Evolutionary conservation across 306 rosid species (phyloP).

Genomic region (Fragaria vesca): DNA sequence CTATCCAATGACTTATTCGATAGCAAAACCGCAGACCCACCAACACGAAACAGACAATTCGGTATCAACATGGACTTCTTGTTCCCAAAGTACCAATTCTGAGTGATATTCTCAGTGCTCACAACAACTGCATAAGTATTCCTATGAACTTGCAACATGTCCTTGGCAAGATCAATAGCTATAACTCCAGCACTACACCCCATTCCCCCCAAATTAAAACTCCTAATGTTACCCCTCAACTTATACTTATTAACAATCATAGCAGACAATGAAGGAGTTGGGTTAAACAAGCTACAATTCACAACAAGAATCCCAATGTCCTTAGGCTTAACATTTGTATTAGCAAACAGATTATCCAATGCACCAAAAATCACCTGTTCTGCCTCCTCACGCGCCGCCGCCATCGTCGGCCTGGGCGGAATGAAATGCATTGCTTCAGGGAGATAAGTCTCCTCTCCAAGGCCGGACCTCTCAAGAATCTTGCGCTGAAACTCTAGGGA

Average conservation of each 20-base stretch:
- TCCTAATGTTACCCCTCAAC: slow-evolving; percentile 44
- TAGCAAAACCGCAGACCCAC: slow-evolving; percentile 56
- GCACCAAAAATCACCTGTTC: slow-evolving; percentile 63
- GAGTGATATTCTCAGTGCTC: slow-evolving; percentile 71
- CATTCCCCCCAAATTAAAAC: slow-evolving; percentile 69
- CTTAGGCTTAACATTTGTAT: slow-evolving; percentile 45
- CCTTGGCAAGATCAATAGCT: slow-evolving; percentile 65
- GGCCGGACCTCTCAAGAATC: slow-evolving; percentile 59
- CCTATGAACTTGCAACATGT: slow-evolving; percentile 59
- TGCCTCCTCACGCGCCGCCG: slow-evolving; percentile 55
- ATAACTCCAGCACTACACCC: slow-evolving; percentile 82
- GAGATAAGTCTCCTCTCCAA: slow-evolving; percentile 54
- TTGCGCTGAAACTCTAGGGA: slow-evolving; percentile 56
- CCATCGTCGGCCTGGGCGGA: slow-evolving; percentile 53
- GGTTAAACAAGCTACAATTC: slow-evolving; percentile 67
- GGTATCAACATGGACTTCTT: slow-evolving; percentile 64
- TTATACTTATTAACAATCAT: slow-evolving; percentile 66
- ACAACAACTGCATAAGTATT: slow-evolving; percentile 67
- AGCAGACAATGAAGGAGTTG: slow-evolving; percentile 69
- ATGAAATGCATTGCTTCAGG: slow-evolving; percentile 53
- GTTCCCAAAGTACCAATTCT: slow-evolving; percentile 76
- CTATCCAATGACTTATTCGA: slow-evolving; percentile 42
- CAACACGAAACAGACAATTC: slow-evolving; percentile 67
- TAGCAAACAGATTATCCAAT: slow-evolving; percentile 49
- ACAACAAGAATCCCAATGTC: slow-evolving; percentile 65